Percentiles rank a stretch among this genome's conserved stretches.
These are phyloP conservation scores for Theobroma cacao DNA, from an alignment of 345 rosid species.

Conservation along the genomic window DNA sequence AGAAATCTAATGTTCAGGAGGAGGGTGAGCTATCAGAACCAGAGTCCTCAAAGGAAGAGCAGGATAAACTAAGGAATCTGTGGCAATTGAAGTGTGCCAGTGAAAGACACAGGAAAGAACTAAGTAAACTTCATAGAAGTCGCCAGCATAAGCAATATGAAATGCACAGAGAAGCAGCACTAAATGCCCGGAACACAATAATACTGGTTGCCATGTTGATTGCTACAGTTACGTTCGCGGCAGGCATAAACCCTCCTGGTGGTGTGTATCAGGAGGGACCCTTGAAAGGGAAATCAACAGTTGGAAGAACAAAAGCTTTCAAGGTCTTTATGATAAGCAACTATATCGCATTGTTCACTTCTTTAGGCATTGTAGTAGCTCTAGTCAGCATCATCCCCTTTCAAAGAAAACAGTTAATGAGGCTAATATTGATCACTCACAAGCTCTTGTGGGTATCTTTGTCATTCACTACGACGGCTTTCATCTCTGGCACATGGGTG, in stretches of 20 bases:
- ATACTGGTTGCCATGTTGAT: constrained; percentile 52
- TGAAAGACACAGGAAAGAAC: background rate
- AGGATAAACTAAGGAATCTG: background rate
- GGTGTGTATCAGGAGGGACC: constrained; percentile 34
- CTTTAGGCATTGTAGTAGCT: constrained; percentile 44
- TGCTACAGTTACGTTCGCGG: constrained; percentile 60
- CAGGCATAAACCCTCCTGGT: constrained; percentile 68
- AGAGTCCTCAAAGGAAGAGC: background rate
- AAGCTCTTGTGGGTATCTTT: constrained; percentile 55
- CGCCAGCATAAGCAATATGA: constrained; percentile 30
- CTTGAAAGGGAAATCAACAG: constrained; percentile 23
- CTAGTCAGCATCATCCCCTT: constrained; percentile 59
- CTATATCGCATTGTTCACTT: constrained; percentile 46
- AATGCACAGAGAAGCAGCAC: constrained; percentile 40
- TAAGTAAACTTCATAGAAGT: background rate
- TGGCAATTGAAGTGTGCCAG: background rate
- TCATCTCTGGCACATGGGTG: constrained; percentile 47
- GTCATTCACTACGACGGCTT: constrained; percentile 50
- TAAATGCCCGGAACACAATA: constrained; percentile 59
- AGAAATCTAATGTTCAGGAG: background rate
- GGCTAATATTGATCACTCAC: constrained; percentile 40
- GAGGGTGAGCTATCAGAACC: background rate
- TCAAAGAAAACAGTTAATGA: constrained; percentile 42
- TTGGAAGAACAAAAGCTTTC: constrained; percentile 34
- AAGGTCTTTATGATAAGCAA: constrained; percentile 56